Evolutionary conservation across 1,284 basidiomycete genomes (phyloP).

Genomic region (Rhizoctonia solani): DNA sequence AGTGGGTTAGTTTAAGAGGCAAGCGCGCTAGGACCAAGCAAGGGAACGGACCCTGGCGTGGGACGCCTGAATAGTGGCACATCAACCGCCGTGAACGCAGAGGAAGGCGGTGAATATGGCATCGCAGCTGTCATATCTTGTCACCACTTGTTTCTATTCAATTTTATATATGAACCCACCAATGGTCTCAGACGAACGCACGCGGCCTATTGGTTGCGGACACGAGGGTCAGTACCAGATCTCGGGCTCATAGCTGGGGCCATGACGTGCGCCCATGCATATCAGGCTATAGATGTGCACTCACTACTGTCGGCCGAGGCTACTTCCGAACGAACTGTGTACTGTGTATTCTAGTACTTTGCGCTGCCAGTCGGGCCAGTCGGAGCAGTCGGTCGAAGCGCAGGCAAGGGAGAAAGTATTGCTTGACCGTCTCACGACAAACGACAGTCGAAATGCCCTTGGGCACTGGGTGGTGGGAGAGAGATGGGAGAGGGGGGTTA

Average conservation of each 20-base stretch:
- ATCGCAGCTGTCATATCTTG: conserved; percentile 12
- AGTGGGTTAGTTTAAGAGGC: conserved; percentile 22
- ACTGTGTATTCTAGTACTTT: too few relatives aligned
- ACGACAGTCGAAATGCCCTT: too few relatives aligned
- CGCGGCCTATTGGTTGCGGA: neutral
- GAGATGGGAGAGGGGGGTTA: neutral
- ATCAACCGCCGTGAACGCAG: conserved; percentile 29
- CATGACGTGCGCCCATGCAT: conserved; percentile 17
- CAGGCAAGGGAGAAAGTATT: too few relatives aligned
- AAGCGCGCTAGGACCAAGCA: conserved; percentile 1
- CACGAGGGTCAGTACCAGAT: conserved; percentile 10
- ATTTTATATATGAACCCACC: conserved; percentile 5
- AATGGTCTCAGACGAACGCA: neutral
- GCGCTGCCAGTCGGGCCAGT: too few relatives aligned
- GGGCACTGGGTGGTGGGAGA: neutral
- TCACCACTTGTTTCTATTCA: neutral
- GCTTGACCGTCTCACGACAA: too few relatives aligned
- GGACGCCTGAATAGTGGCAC: conserved; percentile 25
- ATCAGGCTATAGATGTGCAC: neutral
- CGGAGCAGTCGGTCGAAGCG: too few relatives aligned
- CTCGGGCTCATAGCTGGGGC: neutral
- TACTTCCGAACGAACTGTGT: neutral
- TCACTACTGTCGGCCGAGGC: conserved; percentile 19
- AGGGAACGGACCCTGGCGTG: conserved; percentile 33
- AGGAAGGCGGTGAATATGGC: conserved; percentile 30